Percentiles rank a stretch among this genome's conserved stretches.
These are phyloP conservation scores for Solanum hybrid DNA, from an alignment of 305 asterid species.

Conservation along the genomic window DNA sequence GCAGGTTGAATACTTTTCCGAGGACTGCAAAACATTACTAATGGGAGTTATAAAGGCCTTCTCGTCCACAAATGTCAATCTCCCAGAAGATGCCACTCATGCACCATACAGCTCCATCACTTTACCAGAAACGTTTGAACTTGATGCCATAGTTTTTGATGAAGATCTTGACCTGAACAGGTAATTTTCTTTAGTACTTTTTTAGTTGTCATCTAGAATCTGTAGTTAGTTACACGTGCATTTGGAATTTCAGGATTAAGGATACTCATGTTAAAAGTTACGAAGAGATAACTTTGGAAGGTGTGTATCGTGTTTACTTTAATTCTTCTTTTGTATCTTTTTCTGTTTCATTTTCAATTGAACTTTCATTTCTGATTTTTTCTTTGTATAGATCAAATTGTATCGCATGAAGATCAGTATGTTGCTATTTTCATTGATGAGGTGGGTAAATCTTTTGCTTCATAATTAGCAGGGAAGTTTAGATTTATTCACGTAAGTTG, in stretches of 20 bases:
- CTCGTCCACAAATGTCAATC: slow-evolving; percentile 37
- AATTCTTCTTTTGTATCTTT: not conserved
- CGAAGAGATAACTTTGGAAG: slow-evolving; percentile 69
- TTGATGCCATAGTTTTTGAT: slow-evolving; percentile 53
- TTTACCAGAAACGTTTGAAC: slow-evolving; percentile 59
- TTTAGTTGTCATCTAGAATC: not conserved
- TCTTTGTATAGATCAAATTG: slow-evolving; percentile 59
- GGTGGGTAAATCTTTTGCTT: slow-evolving; percentile 27
- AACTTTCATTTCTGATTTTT: slow-evolving; percentile 7
- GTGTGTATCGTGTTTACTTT: slow-evolving; percentile 18
- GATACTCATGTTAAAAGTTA: slow-evolving; percentile 51
- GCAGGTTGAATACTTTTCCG: slow-evolving; percentile 71
- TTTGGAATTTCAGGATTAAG: slow-evolving; percentile 35
- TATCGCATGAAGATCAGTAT: slow-evolving; percentile 57
- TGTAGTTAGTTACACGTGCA: slow-evolving; percentile 3
- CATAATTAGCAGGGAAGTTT: not conserved
- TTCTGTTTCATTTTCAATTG: not conserved
- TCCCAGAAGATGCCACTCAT: slow-evolving; percentile 60
- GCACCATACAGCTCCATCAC: slow-evolving; percentile 56
- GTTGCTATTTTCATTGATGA: slow-evolving; percentile 34
- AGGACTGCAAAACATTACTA: slow-evolving; percentile 50
- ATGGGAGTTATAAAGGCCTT: slow-evolving; percentile 37
- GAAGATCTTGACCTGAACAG: slow-evolving; percentile 25
- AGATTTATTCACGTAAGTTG: not conserved
- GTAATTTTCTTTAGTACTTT: slow-evolving; percentile 24